These are phyloP conservation scores for Lentinula guzmanii DNA, from an alignment of 768 basidiomycete species.

Conservation along the genomic window DNA sequence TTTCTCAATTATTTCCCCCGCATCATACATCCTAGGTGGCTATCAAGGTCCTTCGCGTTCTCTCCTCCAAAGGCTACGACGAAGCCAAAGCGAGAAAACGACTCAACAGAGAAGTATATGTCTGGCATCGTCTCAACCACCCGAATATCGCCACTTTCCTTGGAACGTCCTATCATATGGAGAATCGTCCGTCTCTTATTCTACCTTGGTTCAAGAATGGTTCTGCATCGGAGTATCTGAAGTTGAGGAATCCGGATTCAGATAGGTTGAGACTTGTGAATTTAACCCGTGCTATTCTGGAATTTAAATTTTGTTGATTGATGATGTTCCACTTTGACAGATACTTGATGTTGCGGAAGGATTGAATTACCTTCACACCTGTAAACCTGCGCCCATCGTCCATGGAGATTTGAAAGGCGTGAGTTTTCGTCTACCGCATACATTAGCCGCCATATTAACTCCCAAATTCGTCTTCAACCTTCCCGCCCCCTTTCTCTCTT, in stretches of 20 bases:
- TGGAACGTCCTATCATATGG: slow-evolving; percentile 36
- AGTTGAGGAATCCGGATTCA: slow-evolving; percentile 20
- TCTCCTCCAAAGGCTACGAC: slow-evolving; percentile 22
- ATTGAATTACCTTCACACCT: slow-evolving; percentile 35
- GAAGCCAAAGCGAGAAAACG: slow-evolving; percentile 31
- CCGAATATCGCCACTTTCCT: slow-evolving; percentile 43
- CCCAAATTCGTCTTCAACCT: background rate
- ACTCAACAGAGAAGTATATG: slow-evolving; percentile 38
- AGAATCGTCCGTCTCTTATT: slow-evolving; percentile 29
- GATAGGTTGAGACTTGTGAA: slow-evolving; percentile 33
- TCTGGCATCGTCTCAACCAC: slow-evolving; percentile 44
- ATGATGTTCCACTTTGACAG: slow-evolving; percentile 16
- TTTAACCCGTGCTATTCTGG: background rate
- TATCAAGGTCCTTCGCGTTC: slow-evolving; percentile 37
- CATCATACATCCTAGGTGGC: slow-evolving; percentile 29
- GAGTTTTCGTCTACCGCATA: background rate
- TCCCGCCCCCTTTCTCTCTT: background rate
- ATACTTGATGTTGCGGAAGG: slow-evolving; percentile 38
- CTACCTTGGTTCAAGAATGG: slow-evolving; percentile 46
- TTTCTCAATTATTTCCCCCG: no score
- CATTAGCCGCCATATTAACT: background rate
- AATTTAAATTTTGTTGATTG: background rate
- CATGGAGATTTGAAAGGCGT: slow-evolving; percentile 12
- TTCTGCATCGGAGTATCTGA: slow-evolving; percentile 37
- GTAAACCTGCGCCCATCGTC: slow-evolving; percentile 24